These are phyloP conservation scores for Trypanosoma theileri DNA, from an alignment of 208 protist species.

Conservation along the genomic window DNA sequence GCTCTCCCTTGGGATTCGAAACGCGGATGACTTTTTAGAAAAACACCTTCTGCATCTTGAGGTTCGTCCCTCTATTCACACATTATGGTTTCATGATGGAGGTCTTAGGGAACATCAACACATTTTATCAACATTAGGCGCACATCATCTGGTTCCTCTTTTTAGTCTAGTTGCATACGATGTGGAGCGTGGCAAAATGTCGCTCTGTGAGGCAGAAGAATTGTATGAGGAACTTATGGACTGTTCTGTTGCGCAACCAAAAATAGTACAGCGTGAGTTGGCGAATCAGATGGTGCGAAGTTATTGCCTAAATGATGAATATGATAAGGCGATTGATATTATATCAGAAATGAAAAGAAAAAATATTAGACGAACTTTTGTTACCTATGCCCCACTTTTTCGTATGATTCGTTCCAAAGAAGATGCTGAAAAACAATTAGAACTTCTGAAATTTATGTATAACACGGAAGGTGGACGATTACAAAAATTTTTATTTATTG, in stretches of 20 bases:
- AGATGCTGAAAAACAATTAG: conserved; percentile 66
- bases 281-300: conserved; percentile 87
- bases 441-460: conserved; percentile 77
- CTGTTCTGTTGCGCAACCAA: conserved; percentile 81
- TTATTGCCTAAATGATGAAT: conserved; percentile 77
- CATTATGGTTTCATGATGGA: conserved; percentile 86
- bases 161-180: conserved; percentile 88
- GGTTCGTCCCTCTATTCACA: conserved; percentile 81
- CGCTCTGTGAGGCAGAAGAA: conserved; percentile 65
- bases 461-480: conserved; percentile 70
- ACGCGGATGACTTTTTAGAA: conserved; percentile 85
- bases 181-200: conserved; percentile 86
- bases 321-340: conserved; percentile 74
- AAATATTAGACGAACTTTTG: conserved; percentile 84
- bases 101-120: conserved; percentile 76
- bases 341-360: conserved; percentile 77
- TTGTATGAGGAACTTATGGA: conserved; percentile 90
- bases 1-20: conserved; percentile 77
- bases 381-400: conserved; percentile 90
- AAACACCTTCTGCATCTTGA: conserved; percentile 75
- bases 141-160: conserved; percentile 89
- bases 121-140: conserved; percentile 70
- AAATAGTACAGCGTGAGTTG: conserved; percentile 87
- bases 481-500: conserved; percentile 84
- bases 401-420: conserved; percentile 63